These are phyloP conservation scores for Saccharum officinarum DNA, from an alignment of 176 grass and related monocot species.

Conservation along the genomic window DNA sequence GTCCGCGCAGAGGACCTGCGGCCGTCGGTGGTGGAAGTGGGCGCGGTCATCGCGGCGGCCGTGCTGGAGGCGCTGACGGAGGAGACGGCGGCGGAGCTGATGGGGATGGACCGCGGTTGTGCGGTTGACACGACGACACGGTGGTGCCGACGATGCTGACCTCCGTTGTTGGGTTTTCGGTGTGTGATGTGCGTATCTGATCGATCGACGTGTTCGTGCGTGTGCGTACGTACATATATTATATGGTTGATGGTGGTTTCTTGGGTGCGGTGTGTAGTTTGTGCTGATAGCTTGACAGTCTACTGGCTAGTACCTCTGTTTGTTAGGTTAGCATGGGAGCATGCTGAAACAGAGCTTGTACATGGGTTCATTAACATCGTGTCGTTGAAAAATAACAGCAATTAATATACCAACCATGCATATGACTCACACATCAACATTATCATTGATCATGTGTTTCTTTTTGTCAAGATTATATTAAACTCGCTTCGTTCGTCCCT, in stretches of 20 bases:
- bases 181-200: background rate
- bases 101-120: background rate
- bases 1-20: background rate
- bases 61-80: constrained; percentile 41
- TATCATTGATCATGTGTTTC: too few species aligned
- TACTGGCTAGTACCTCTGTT: background rate
- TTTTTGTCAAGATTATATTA: too few species aligned
- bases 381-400: background rate
- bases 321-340: background rate
- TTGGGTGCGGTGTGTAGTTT: background rate
- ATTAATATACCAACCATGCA: too few species aligned
- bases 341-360: background rate
- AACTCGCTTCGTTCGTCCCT: too few species aligned
- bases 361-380: background rate
- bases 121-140: background rate
- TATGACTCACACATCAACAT: too few species aligned
- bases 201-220: background rate
- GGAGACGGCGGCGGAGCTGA: constrained; percentile 37
- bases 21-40: background rate
- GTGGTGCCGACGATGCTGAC: background rate
- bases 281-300: background rate
- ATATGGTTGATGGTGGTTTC: background rate
- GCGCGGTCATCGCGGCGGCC: background rate
- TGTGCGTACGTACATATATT: background rate
- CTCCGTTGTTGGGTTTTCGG: constrained; percentile 3